These are phyloP conservation scores for Mallotus japonicus DNA, from an alignment of 441 rosid species.

Conservation along the genomic window DNA sequence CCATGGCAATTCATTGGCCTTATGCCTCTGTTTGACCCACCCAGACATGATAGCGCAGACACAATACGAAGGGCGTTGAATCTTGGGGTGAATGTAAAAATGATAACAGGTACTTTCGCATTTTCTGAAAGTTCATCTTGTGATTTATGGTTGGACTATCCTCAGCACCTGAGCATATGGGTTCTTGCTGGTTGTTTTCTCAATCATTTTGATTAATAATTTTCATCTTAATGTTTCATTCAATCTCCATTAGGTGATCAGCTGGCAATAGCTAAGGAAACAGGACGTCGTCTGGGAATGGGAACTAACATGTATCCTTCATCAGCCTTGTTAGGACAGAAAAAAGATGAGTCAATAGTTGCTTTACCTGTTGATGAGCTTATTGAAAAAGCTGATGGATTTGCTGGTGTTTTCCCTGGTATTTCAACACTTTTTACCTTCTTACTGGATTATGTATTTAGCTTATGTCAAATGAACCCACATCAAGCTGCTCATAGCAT, in stretches of 20 bases:
- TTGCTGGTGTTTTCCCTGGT: conserved; percentile 92
- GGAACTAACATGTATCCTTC: conserved; percentile 91
- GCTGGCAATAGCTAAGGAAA: conserved; percentile 85
- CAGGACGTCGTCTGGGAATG: conserved; percentile 90
- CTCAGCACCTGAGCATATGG: not conserved
- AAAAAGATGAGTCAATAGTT: conserved; percentile 54
- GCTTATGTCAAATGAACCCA: too few relatives aligned
- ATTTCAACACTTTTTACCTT: conserved; percentile 1
- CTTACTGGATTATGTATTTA: not conserved
- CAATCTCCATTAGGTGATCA: conserved; percentile 54
- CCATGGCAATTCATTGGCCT: conserved; percentile 87
- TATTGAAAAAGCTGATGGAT: conserved; percentile 81
- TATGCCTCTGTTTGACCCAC: conserved; percentile 82
- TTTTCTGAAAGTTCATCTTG: not conserved
- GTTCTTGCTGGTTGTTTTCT: not conserved
- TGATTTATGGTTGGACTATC: not conserved
- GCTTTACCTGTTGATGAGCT: conserved; percentile 65
- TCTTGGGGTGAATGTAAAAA: conserved; percentile 84
- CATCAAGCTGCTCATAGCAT: not conserved
- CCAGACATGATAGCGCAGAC: conserved; percentile 87
- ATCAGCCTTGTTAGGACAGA: conserved; percentile 59
- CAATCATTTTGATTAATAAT: not conserved
- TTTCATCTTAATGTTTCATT: conserved; percentile 2
- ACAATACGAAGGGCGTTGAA: conserved; percentile 78
- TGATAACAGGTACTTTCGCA: conserved; percentile 65